These are phyloP conservation scores for Pseudocercospora eumusae DNA, from an alignment of 2,329 filamentous ascomycete genomes.

Conservation along the genomic window DNA sequence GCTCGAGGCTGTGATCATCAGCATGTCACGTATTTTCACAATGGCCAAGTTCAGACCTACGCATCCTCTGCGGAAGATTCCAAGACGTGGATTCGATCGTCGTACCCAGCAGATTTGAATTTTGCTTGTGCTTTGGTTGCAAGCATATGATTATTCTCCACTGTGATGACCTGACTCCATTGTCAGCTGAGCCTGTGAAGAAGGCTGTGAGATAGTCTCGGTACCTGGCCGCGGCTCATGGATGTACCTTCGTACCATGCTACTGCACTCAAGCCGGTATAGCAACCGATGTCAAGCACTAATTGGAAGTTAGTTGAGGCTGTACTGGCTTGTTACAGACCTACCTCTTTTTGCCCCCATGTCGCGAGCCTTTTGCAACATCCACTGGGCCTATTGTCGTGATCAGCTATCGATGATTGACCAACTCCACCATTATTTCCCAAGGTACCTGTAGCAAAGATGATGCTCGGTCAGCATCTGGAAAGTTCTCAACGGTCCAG, in stretches of 20 bases:
- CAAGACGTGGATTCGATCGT: not conserved
- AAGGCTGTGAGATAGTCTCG: not conserved
- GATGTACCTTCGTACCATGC: not conserved
- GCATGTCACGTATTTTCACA: too few species aligned
- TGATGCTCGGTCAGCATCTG: not conserved
- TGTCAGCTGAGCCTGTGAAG: not conserved
- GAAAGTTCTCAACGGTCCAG: not conserved
- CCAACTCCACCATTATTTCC: too few species aligned
- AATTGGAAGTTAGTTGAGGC: not conserved
- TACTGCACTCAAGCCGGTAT: not conserved
- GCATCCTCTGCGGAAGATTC: not conserved
- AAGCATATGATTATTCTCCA: not conserved
- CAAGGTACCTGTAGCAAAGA: not conserved
- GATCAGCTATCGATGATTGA: not conserved
- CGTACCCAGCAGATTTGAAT: not conserved
- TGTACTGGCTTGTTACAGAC: not conserved
- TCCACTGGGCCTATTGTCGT: not conserved
- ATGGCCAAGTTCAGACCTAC: not conserved
- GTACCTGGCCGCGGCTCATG: not conserved
- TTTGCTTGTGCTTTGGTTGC: not conserved
- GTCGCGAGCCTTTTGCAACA: slow-evolving; percentile 1
- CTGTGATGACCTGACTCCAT: not conserved
- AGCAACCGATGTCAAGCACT: not conserved
- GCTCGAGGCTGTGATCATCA: not conserved
- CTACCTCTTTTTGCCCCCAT: not conserved